Evolutionary conservation across 139 green algal species (phyloP).

Genomic region (Chlorella vulgaris): DNA sequence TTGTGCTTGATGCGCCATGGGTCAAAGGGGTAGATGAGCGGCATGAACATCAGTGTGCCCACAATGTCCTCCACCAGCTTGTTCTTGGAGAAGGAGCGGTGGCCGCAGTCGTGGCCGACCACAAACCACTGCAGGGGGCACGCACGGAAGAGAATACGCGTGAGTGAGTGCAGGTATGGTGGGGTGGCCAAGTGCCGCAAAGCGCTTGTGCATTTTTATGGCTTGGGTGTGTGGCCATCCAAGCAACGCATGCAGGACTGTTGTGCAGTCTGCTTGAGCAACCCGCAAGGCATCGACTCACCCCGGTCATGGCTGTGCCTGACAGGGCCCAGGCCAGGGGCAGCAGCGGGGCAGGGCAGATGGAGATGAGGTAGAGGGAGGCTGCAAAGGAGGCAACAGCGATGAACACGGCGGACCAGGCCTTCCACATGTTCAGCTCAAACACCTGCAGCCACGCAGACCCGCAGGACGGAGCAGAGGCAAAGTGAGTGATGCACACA

Average conservation of each 20-base stretch:
- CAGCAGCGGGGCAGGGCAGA: slow-evolving; percentile 91
- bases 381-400: slow-evolving; percentile 65
- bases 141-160: not conserved
- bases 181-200: no score
- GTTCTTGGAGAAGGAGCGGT: slow-evolving; percentile 94
- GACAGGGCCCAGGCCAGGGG: slow-evolving; percentile 90
- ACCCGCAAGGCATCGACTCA: slow-evolving; percentile 53
- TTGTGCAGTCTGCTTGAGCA: no score
- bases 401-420: slow-evolving; percentile 74
- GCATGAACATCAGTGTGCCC: slow-evolving; percentile 90
- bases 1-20: slow-evolving; percentile 99
- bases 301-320: slow-evolving; percentile 92
- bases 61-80: slow-evolving; percentile 98
- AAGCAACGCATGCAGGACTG: no score
- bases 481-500: no score
- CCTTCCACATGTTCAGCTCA: slow-evolving; percentile 77
- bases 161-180: no score
- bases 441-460: slow-evolving; percentile 89
- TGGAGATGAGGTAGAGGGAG: slow-evolving; percentile 79
- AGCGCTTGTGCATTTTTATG: no score
- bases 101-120: slow-evolving; percentile 93
- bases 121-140: slow-evolving; percentile 90
- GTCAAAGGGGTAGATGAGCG: slow-evolving; percentile 98
- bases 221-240: no score
- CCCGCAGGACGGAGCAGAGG: no score